These are phyloP conservation scores for Xylaria sp. DNA, from an alignment of 2,329 filamentous ascomycete species.

Conservation along the genomic window DNA sequence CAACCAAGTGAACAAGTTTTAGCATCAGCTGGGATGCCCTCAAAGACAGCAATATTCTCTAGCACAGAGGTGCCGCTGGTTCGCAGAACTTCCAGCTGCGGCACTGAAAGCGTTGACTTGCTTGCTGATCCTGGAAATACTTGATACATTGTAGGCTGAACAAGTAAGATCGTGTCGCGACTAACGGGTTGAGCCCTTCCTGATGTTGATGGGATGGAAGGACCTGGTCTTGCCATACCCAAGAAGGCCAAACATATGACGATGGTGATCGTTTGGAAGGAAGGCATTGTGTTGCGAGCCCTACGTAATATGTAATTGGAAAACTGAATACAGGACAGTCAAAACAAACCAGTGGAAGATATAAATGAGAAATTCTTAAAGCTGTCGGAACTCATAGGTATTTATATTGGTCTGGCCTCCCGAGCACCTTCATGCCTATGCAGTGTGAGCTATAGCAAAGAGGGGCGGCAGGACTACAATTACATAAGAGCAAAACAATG, in stretches of 20 bases:
- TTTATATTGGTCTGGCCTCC: conserved; percentile 20
- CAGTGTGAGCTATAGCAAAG: neutral
- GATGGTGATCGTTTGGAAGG: conserved; percentile 2
- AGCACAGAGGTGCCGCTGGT: conserved; percentile 38
- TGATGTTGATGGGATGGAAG: neutral
- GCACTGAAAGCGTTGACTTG: conserved; percentile 27
- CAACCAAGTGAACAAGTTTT: conserved; percentile 48
- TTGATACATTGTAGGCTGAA: conserved; percentile 44
- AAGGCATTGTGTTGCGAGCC: conserved; percentile 15
- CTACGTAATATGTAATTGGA: neutral
- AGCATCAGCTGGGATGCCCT: conserved; percentile 47
- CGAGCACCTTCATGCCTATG: neutral
- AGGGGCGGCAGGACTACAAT: neutral
- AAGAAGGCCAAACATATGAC: conserved; percentile 14
- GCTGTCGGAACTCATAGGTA: neutral
- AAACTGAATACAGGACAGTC: neutral
- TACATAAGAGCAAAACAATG: conserved; percentile 2
- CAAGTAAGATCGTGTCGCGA: conserved; percentile 24
- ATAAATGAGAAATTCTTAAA: neutral
- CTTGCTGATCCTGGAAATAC: conserved; percentile 36
- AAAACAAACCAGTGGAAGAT: neutral
- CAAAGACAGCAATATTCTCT: conserved; percentile 51
- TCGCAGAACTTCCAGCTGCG: conserved; percentile 32
- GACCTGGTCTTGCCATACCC: conserved; percentile 12
- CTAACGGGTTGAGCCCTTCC: neutral